Percentiles rank a stretch among this genome's conserved stretches.
These are phyloP conservation scores for Podila clonocystis DNA, from an alignment of 192 early-diverging fungal species.

Conservation along the genomic window DNA sequence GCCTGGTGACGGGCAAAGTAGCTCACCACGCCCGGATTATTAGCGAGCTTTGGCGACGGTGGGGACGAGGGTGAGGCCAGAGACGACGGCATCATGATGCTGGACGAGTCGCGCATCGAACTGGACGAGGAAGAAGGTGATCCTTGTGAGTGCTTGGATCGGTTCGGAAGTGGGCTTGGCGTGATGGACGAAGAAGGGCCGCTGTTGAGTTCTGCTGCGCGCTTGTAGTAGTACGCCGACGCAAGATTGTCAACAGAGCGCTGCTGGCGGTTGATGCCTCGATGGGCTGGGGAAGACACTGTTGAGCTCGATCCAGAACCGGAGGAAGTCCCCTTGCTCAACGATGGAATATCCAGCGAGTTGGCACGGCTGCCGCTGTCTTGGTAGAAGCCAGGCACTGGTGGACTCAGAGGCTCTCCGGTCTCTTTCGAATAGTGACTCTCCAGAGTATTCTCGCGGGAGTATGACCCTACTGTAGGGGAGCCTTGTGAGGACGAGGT, in stretches of 20 bases:
- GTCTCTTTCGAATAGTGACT: neutral
- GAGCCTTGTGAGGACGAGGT: slow-evolving; percentile 33
- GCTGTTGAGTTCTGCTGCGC: slow-evolving; percentile 20
- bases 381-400: neutral
- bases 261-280: slow-evolving; percentile 27
- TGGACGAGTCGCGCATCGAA: neutral
- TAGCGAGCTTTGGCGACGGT: neutral
- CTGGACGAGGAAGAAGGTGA: neutral
- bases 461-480: slow-evolving; percentile 7
- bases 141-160: neutral
- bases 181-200: neutral
- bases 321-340: neutral
- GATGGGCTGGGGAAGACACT: slow-evolving; percentile 15
- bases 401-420: neutral
- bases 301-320: neutral
- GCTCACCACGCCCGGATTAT: neutral
- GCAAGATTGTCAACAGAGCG: slow-evolving; percentile 33
- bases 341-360: slow-evolving; percentile 12
- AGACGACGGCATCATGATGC: neutral
- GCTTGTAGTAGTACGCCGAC: slow-evolving; percentile 35
- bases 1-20: neutral
- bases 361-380: neutral
- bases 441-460: slow-evolving; percentile 1
- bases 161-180: neutral
- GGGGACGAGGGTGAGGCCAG: neutral